Conservation (phyloP, 78 protist genomes). For the Dictyostelium brefeldianum region DNA sequence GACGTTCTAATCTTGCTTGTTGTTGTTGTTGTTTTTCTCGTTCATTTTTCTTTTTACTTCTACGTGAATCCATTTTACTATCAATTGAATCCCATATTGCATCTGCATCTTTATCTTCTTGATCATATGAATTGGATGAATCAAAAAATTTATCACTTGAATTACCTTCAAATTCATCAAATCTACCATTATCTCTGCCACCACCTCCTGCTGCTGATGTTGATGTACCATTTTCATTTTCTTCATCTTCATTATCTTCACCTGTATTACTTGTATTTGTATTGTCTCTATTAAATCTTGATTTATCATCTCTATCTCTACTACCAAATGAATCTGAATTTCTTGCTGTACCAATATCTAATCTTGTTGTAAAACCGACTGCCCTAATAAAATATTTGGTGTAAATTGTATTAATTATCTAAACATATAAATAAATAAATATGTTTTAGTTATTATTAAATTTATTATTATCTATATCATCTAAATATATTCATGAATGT, state of each 20-base stretch:
- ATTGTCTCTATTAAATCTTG: neutral
- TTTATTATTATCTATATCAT: neutral
- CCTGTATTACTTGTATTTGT: constrained; percentile 27
- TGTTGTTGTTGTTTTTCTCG: constrained; percentile 12
- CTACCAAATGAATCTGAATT: constrained; percentile 61
- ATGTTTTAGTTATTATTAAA: neutral
- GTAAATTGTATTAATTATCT: too few relatives aligned
- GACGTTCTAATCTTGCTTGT: constrained; percentile 55
- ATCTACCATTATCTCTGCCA: constrained; percentile 89
- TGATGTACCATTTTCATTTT: constrained; percentile 36
- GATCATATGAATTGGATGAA: constrained; percentile 85
- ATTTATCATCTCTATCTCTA: neutral
- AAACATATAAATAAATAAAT: too few relatives aligned
- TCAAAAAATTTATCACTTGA: constrained; percentile 74
- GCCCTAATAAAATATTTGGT: constrained; percentile 79
- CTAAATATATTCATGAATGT: neutral
- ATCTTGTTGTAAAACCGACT: constrained; percentile 95
- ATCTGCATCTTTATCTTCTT: constrained; percentile 94
- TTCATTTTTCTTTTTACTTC: constrained; percentile 67
- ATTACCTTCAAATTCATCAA: constrained; percentile 94
- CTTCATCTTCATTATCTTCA: constrained; percentile 85
- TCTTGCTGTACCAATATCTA: constrained; percentile 94
- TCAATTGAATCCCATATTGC: constrained; percentile 85
- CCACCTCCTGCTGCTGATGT: constrained; percentile 24
- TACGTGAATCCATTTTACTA: constrained; percentile 84